Conservation (phyloP, 2,329 filamentous ascomycete species). For the Colletotrichum endophyticum region DNA sequence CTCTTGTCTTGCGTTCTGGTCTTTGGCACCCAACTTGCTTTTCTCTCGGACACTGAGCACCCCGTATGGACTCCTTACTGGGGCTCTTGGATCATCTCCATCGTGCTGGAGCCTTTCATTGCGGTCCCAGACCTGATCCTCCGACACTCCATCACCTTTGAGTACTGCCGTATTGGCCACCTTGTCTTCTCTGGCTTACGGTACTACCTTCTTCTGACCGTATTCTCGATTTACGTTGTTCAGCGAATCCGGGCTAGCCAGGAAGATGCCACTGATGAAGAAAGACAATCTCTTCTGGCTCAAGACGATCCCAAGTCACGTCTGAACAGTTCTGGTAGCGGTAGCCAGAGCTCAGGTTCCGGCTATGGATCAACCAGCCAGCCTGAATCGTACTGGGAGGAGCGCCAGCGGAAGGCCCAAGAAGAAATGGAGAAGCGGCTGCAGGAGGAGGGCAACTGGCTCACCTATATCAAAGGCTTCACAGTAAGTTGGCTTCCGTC, state of each 20-base stretch:
- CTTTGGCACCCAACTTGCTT: conserved; percentile 66
- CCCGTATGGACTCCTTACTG: conserved; percentile 68
- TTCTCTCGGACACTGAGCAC: conserved; percentile 53
- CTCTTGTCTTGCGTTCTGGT: conserved; percentile 65
- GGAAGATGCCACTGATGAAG: conserved; percentile 50
- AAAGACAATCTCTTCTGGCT: conserved; percentile 61
- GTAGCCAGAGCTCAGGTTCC: conserved; percentile 26
- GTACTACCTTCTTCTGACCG: conserved; percentile 13
- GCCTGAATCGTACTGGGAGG: conserved; percentile 60
- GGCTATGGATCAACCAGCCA: conserved; percentile 50
- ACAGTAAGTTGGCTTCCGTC: conserved; percentile 41
- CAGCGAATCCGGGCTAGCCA: conserved; percentile 17
- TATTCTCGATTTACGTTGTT: conserved; percentile 12
- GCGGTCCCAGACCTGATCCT: conserved; percentile 32
- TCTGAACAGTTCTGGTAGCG: conserved; percentile 25
- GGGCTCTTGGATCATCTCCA: conserved; percentile 64
- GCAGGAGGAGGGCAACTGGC: conserved; percentile 78
- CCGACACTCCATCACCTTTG: conserved; percentile 27
- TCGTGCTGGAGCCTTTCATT: conserved; percentile 59
- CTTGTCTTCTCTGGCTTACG: conserved; percentile 14
- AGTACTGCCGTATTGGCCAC: conserved; percentile 14
- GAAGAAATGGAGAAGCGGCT: conserved; percentile 71
- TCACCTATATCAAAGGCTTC: conserved; percentile 78
- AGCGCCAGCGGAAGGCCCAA: conserved; percentile 55
- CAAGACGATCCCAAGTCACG: conserved; percentile 28